Evolutionary conservation across 192 early-diverging fungal genomes (phyloP), one percentile per base, ranked within the genome.

Genomic region (Allomyces macrogynus): DNA sequence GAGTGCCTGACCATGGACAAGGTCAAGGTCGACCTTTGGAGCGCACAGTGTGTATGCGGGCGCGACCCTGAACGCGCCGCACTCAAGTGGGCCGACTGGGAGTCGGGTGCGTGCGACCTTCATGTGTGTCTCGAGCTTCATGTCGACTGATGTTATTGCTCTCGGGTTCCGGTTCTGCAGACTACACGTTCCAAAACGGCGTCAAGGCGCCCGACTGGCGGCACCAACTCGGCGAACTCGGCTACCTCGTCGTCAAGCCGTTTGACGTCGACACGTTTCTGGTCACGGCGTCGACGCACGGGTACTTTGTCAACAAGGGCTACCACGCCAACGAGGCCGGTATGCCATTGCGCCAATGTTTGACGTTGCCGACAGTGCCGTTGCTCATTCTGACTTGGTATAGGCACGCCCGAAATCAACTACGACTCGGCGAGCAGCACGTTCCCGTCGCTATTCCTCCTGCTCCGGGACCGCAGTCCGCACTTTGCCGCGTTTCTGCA

Each of bases 181-280:
- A 83, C 60, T 84, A 79, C 65, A 81, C 73, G 18, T 84, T 84
- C 61, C 64, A 77, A 10, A 81, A 81, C 67, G 82, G 82, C 1
- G 80, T 62, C 75, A 74, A 74, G 32, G 77, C 81, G 2, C 80
- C 82, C 22, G 81, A 81, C 18, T 84, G 82, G 82, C 67, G 82
- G 62, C 81, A 84, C 64, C 74, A 84, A 11, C 75, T 76, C 65
- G 77, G 78, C 20, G 82, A 84, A 66, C 65, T 84, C 11, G 64
- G 77, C 43, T 84, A 84, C 66, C 65, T 84, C 42, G 70, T 78
- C 24, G 71, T 78, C 4, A 62, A 71, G 57, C 70, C 73, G 12
- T 64, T 70, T 54, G 82, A 84, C 63, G 60, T 42, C 16, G 81
- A 81, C 26, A 65, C 64, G 26, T 67, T 84, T 10, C 71, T 84